Evolutionary conservation across 306 rosid species (phyloP).

Genomic region (Quercus aquifolioides): DNA sequence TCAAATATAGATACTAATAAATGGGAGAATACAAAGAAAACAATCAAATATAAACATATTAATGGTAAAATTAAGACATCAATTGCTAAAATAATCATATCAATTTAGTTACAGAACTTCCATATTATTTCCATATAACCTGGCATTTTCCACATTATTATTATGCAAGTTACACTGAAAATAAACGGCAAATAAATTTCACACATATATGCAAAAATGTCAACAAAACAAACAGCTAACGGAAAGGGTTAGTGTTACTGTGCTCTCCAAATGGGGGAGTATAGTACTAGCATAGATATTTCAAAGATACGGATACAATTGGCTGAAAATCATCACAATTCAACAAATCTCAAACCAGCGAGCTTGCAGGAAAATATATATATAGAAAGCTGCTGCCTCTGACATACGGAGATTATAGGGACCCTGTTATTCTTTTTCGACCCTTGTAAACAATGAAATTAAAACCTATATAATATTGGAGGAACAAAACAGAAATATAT

Average conservation of each 20-base stretch:
- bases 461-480: conserved; percentile 14
- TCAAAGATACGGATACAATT: background rate
- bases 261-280: background rate
- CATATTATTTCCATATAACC: no score
- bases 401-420: conserved; percentile 3
- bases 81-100: no score
- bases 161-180: no score
- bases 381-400: background rate
- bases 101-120: no score
- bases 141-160: no score
- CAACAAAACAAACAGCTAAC: background rate
- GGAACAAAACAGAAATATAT: conserved; percentile 19
- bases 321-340: background rate
- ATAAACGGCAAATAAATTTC: no score
- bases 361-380: background rate
- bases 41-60: no score
- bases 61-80: no score
- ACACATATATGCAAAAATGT: no score
- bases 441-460: conserved; percentile 14
- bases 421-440: conserved; percentile 18
- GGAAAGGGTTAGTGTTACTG: background rate
- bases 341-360: background rate
- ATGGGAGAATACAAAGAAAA: no score
- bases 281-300: background rate
- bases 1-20: no score